Evolutionary conservation across 352 stramenopile species (phyloP).

Genomic region (Globisporangium cystogenes): DNA sequence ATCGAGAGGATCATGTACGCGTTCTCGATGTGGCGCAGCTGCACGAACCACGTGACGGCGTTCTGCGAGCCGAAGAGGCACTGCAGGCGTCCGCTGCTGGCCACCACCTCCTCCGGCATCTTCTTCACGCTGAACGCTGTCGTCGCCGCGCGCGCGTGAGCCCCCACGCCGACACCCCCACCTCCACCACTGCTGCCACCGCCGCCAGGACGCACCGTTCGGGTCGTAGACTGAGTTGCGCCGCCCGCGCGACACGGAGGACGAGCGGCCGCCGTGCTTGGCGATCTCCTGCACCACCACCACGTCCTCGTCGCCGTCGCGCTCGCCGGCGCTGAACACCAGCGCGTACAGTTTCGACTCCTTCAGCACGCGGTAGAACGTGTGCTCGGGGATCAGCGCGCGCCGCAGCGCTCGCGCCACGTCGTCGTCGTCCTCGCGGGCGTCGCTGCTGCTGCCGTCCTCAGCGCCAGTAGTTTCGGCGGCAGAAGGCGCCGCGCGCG

Average conservation of each 20-base stretch:
- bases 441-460: no score
- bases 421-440: conserved; percentile 1
- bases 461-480: background rate
- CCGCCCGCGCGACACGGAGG: conserved; percentile 3
- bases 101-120: conserved; percentile 73
- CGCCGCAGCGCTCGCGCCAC: conserved; percentile 21
- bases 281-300: conserved; percentile 61
- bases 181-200: no score
- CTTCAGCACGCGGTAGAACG: conserved; percentile 66
- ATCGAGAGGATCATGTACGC: conserved; percentile 65
- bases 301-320: conserved; percentile 27
- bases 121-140: conserved; percentile 67
- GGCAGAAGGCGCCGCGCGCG: background rate
- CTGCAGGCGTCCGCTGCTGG: conserved; percentile 44
- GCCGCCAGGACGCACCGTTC: conserved; percentile 19
- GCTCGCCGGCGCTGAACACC: conserved; percentile 29
- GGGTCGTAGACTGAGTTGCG: conserved; percentile 22
- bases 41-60: conserved; percentile 65
- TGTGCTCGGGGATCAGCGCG: conserved; percentile 35
- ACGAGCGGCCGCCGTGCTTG: conserved; percentile 27
- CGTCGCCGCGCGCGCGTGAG: no score
- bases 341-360: conserved; percentile 64
- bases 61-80: conserved; percentile 50
- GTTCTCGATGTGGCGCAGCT: conserved; percentile 62
- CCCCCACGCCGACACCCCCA: no score